Percentiles rank a stretch among this genome's conserved stretches.
These are phyloP conservation scores for Novymonas esmeraldas DNA, from an alignment of 208 protist genomes.

Conservation along the genomic window DNA sequence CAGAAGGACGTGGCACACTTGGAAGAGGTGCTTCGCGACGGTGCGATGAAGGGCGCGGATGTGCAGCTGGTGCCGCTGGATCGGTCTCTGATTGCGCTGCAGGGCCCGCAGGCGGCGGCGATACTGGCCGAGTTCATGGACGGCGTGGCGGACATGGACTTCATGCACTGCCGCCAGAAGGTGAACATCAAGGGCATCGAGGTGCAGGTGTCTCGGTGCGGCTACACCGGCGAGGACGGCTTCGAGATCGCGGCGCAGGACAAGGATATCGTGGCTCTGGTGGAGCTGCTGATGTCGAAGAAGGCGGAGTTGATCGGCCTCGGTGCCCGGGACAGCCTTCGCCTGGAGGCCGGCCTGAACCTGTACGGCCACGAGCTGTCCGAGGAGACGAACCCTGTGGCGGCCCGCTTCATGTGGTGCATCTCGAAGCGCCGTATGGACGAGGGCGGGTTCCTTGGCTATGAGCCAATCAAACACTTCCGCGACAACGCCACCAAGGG, in stretches of 20 bases:
- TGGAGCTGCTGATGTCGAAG: conserved; percentile 58
- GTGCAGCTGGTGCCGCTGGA: conserved; percentile 83
- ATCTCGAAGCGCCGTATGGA: conserved; percentile 94
- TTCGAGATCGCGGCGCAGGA: conserved; percentile 95
- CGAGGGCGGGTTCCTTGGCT: conserved; percentile 95
- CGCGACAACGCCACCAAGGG: conserved; percentile 38
- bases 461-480: conserved; percentile 76
- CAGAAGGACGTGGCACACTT: conserved; percentile 95
- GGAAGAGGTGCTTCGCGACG: conserved; percentile 22
- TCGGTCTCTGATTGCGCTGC: conserved; percentile 90
- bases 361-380: conserved; percentile 98
- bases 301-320: conserved; percentile 87
- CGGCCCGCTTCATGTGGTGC: conserved; percentile 95
- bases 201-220: conserved; percentile 86
- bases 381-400: conserved; percentile 93
- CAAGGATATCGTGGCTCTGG: conserved; percentile 49
- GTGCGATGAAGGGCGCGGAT: conserved; percentile 70
- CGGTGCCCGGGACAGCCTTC: conserved; percentile 95
- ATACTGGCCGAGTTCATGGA: conserved; percentile 53
- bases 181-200: conserved; percentile 54
- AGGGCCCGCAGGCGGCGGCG: conserved; percentile 88
- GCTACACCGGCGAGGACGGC: conserved; percentile 99
- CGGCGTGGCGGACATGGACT: conserved; percentile 49
- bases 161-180: conserved; percentile 81
- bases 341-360: conserved; percentile 97